These are phyloP conservation scores for Neoboletus brunneissimus DNA, from an alignment of 768 basidiomycete genomes.

Conservation along the genomic window DNA sequence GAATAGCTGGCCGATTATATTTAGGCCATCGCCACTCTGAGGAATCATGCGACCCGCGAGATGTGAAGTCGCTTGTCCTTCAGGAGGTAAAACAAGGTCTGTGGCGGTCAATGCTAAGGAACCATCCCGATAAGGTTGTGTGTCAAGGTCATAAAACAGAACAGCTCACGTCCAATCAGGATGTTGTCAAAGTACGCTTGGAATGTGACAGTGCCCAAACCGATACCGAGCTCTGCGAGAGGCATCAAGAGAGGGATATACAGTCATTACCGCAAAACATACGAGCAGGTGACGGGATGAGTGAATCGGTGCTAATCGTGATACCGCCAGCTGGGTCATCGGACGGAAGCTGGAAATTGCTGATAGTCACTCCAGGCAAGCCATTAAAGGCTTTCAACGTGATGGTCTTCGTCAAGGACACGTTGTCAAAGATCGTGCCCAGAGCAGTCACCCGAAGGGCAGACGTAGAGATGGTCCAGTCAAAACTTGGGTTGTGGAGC, in stretches of 20 bases:
- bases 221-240: slow-evolving; percentile 60
- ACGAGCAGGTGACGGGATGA: slow-evolving; percentile 67
- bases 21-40: slow-evolving; percentile 52
- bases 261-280: slow-evolving; percentile 28
- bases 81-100: slow-evolving; percentile 49
- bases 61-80: slow-evolving; percentile 46
- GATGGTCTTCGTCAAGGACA: slow-evolving; percentile 57
- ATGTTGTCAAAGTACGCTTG: slow-evolving; percentile 55
- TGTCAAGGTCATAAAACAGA: background rate
- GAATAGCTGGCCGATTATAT: slow-evolving; percentile 60
- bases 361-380: slow-evolving; percentile 67
- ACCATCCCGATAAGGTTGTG: background rate
- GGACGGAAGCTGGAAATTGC: slow-evolving; percentile 65
- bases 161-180: slow-evolving; percentile 56
- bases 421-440: slow-evolving; percentile 65
- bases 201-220: slow-evolving; percentile 64
- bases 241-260: slow-evolving; percentile 10
- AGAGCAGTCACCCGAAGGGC: slow-evolving; percentile 62
- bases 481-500: slow-evolving; percentile 61
- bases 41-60: slow-evolving; percentile 65
- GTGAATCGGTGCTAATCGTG: slow-evolving; percentile 62
- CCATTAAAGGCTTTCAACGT: slow-evolving; percentile 70
- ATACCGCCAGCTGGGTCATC: slow-evolving; percentile 70
- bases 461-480: slow-evolving; percentile 69
- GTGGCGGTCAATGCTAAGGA: slow-evolving; percentile 49